Evolutionary conservation across 2,329 filamentous ascomycete species (phyloP).

Genomic region (Fusarium tricinctum): DNA sequence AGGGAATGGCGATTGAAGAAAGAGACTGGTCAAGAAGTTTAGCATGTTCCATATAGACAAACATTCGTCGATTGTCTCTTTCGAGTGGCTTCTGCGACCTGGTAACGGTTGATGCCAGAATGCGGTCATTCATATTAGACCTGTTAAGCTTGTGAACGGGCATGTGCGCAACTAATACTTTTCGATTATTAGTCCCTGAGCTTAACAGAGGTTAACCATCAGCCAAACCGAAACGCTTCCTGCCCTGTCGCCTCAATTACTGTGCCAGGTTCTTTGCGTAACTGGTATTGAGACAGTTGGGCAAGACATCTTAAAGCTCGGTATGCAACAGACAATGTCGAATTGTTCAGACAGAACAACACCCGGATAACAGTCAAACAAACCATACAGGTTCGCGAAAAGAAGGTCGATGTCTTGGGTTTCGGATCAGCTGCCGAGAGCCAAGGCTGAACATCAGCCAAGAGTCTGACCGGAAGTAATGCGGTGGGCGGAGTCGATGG

Average conservation of each 20-base stretch:
- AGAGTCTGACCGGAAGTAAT: slow-evolving; percentile 3
- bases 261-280: slow-evolving; percentile 3
- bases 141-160: background rate
- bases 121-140: background rate
- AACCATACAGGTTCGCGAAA: background rate
- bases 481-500: slow-evolving; percentile 7
- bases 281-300: background rate
- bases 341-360: background rate
- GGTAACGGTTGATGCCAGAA: background rate
- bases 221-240: slow-evolving; percentile 30
- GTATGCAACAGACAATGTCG: background rate
- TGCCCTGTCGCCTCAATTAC: slow-evolving; percentile 2
- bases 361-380: background rate
- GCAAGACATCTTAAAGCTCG: slow-evolving; percentile 6
- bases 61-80: background rate
- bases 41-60: slow-evolving; percentile 5
- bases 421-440: slow-evolving; percentile 39
- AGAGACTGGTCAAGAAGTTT: background rate
- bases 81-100: slow-evolving; percentile 3
- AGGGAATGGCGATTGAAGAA: slow-evolving; percentile 3
- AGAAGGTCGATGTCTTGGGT: slow-evolving; percentile 3
- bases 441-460: slow-evolving; percentile 36
- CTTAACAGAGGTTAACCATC: slow-evolving; percentile 16
- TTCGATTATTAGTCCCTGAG: background rate
- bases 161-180: slow-evolving; percentile 5